Evolutionary conservation across 2,329 filamentous ascomycete genomes (phyloP), one percentile per base, ranked within the genome.

Genomic region (Zasmidium citrigriseum): DNA sequence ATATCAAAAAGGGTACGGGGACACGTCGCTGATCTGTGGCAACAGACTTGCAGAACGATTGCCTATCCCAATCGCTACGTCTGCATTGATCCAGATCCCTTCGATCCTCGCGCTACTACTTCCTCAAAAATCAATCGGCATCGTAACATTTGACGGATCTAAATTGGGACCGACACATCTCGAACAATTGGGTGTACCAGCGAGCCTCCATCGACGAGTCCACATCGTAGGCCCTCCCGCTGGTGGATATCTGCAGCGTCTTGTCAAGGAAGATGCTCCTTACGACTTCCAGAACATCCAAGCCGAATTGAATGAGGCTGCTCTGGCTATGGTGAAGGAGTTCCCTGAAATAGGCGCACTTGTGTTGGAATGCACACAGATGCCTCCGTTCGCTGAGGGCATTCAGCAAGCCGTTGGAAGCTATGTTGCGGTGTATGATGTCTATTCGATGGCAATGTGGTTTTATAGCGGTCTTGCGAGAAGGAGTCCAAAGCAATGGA

Each of bases 351-450:
- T 72, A 20, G 63, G 55, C 12, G 71, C 67, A 7, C 45, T 71
- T 47, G 68, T 65, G 27, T 57, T 76, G 23, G 75, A 76, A 57
- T 77, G 75, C 57, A 75, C 70, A 2, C 71, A 76, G 27, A 75
- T 77, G 72, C 68, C 74, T 0, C 71, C 73, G 0, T 76, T 72
- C 54, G 69, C 67, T 0, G 67, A 71, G 46, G 64, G 67, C 0
- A 72, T 76, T 22, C 70, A 72, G n/a, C n/a, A 49, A 12, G 67
- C 67, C 7, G 63, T 70, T 2, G 62, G 65, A 0, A 46, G 75
- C 10, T 4, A 41, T 4, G 16, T 51, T 10, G 47, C 48, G 10
- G 54, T 57, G 22, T 57, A 57, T 51, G 75, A 77, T 60, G 70
- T 76, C 3, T 73, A 68, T 45, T 74, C 75, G 1, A 67, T 74